phyloP scores from a whole-genome alignment of 1,284 basidiomycete species.

The Sanguinoderma infundibulare region DNA sequence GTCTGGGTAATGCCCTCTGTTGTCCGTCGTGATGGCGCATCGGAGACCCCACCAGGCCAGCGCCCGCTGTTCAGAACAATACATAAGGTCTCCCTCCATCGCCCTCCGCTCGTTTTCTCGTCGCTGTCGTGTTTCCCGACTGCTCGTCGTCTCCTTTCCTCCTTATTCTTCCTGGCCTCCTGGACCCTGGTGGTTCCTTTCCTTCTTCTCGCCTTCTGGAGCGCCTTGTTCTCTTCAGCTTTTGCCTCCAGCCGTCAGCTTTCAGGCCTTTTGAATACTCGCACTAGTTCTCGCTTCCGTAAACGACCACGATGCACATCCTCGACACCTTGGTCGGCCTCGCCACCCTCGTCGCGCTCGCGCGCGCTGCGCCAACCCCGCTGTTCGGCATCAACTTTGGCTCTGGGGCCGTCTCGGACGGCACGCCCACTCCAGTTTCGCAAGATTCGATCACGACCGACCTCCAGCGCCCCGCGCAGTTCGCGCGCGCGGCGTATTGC shows the following conservation, averaged over 20 bases:
- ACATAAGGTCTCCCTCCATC: background rate
- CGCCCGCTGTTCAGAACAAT: background rate
- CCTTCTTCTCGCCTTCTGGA: background rate
- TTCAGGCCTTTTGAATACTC: background rate
- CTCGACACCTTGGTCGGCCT: constrained; percentile 14
- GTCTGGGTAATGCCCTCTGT: too few species aligned
- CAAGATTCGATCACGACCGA: constrained; percentile 30
- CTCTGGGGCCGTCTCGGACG: constrained; percentile 18
- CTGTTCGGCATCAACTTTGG: constrained; percentile 32
- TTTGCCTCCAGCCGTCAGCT: background rate
- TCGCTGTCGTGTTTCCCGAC: background rate
- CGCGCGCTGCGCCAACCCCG: constrained; percentile 26
- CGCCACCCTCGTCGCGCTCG: constrained; percentile 19
- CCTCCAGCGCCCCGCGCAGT: constrained; percentile 43
- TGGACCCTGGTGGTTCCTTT: constrained; percentile 24
- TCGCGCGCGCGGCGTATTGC: constrained; percentile 48
- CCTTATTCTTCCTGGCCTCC: background rate
- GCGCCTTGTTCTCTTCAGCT: background rate
- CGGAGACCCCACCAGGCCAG: background rate
- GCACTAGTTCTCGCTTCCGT: background rate
- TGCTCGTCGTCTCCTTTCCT: background rate
- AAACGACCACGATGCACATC: constrained; percentile 16
- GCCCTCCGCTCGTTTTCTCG: background rate
- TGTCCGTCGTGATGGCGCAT: too few species aligned
- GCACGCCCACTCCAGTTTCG: constrained; percentile 22